phyloP scores from a whole-genome alignment of 176 grass and related monocot species.

The Dactylis glomerata region DNA sequence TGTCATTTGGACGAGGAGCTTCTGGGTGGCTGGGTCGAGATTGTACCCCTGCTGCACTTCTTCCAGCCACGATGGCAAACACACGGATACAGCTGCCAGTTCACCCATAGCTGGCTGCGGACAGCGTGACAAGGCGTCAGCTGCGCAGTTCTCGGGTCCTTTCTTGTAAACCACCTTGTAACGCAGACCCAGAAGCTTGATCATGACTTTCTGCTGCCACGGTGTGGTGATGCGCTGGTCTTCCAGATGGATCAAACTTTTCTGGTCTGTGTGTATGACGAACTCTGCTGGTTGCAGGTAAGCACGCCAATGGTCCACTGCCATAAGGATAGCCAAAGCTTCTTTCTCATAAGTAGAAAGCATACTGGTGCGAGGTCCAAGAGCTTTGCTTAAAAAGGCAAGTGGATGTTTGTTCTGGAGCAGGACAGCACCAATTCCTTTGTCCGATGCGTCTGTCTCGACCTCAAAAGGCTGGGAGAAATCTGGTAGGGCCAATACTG shows the following conservation, averaged over 20 bases:
- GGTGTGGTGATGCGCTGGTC: not conserved
- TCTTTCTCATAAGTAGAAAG: not conserved
- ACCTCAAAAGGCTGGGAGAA: not conserved
- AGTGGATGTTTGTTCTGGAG: not conserved
- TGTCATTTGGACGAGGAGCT: fast-evolving
- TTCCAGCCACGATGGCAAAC: not conserved
- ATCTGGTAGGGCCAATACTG: not conserved
- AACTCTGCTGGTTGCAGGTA: not conserved
- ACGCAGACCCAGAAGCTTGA: not conserved
- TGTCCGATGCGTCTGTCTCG: not conserved
- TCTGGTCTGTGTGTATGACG: not conserved
- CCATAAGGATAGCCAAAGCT: not conserved
- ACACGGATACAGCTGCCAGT: fast-evolving
- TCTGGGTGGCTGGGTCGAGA: fast-evolving
- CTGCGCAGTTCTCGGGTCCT: fast-evolving
- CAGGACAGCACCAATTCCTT: not conserved
- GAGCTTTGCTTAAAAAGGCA: not conserved
- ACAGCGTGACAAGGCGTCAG: not conserved
- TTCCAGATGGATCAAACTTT: not conserved
- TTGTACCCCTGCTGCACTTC: not conserved
- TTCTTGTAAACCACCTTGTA: not conserved
- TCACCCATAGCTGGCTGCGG: not conserved
- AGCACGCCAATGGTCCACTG: not conserved
- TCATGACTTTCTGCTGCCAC: not conserved
- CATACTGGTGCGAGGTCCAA: not conserved